Conservation (phyloP, 169 alveolate genomes). For the Cryptosporidium sp. region DNA sequence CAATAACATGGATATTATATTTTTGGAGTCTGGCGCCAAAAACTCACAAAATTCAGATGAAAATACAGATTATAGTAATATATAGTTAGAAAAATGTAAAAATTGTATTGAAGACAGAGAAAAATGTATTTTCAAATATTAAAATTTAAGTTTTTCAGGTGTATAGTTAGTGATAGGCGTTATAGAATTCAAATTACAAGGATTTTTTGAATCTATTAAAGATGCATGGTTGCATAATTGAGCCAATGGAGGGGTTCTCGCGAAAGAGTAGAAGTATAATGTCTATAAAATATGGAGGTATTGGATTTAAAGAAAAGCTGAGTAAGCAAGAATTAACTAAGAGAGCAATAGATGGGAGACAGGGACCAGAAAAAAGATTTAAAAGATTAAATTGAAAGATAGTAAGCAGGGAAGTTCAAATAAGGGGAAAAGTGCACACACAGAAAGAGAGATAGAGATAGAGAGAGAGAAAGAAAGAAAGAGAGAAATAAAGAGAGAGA, state of each 20-base stretch:
- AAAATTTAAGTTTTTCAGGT: too few relatives aligned
- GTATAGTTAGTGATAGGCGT: too few relatives aligned
- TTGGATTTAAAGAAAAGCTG: not conserved
- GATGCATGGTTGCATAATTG: not conserved
- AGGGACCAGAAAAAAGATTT: not conserved
- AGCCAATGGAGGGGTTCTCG: conserved; percentile 10
- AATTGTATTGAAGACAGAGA: not conserved
- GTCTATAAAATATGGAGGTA: not conserved
- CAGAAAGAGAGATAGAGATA: not conserved
- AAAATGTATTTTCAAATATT: too few relatives aligned
- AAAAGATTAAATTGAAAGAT: not conserved
- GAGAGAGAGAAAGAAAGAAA: too few relatives aligned
- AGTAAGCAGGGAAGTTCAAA: not conserved
- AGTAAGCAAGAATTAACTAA: not conserved
- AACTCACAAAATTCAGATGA: not conserved
- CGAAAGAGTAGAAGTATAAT: conserved; percentile 6
- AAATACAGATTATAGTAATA: not conserved
- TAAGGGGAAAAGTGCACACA: not conserved
- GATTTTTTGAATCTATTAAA: not conserved
- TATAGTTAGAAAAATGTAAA: not conserved
- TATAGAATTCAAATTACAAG: not conserved
- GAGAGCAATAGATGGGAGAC: not conserved
- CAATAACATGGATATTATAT: not conserved
- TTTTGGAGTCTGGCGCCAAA: conserved; percentile 9
- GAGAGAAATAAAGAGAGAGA: not conserved